Conservation (phyloP, 441 rosid genomes). For the Eruca vesicaria region DNA sequence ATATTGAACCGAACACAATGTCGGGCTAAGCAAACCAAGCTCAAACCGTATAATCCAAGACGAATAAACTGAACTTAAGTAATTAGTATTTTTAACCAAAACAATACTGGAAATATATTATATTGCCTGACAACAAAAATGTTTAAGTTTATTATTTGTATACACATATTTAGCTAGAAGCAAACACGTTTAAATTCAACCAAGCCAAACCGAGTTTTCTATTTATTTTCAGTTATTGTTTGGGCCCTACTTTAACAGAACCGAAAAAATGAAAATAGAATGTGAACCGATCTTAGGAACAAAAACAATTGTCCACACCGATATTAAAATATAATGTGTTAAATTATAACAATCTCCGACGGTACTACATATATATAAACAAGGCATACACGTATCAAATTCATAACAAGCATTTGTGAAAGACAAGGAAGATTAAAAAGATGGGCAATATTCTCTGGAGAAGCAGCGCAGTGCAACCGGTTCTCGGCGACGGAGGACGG, state of each 20-base stretch:
- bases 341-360: background rate
- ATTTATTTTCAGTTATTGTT: background rate
- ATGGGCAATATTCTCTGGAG: constrained; percentile 36
- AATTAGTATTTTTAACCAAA: background rate
- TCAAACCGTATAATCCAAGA: background rate
- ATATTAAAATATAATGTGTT: background rate
- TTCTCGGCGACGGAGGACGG: background rate
- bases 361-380: background rate
- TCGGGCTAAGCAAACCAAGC: background rate
- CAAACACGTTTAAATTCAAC: background rate
- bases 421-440: background rate
- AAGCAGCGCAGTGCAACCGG: constrained; percentile 32
- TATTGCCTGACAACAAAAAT: background rate
- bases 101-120: too few species aligned
- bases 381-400: constrained; percentile 18
- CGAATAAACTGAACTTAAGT: background rate
- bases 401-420: background rate
- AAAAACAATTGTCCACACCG: background rate
- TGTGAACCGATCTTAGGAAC: background rate
- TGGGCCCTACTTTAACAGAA: background rate
- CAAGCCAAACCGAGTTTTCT: background rate
- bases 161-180: background rate
- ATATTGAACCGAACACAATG: background rate
- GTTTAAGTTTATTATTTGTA: background rate
- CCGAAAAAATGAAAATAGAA: background rate